These are phyloP conservation scores for Gillenia trifoliata DNA, from an alignment of 306 rosid species.

Conservation along the genomic window DNA sequence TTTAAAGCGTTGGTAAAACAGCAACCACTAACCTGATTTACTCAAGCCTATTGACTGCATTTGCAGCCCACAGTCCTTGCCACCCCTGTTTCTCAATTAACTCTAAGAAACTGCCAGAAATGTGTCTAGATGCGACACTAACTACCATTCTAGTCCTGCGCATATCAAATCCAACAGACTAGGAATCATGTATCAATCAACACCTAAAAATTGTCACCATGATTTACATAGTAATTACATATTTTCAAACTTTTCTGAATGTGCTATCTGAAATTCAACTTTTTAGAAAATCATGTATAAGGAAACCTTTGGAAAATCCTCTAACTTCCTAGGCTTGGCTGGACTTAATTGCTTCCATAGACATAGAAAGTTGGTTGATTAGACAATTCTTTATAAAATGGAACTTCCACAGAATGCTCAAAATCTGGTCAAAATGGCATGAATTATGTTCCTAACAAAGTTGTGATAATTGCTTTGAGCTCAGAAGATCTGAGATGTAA, in stretches of 20 bases:
- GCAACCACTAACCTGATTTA: too few species aligned
- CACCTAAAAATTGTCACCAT: background rate
- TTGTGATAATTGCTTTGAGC: too few species aligned
- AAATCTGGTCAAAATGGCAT: too few species aligned
- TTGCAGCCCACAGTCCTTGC: slow-evolving; percentile 98
- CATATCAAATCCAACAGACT: slow-evolving; percentile 1
- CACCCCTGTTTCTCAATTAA: slow-evolving; percentile 91
- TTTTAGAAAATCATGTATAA: background rate
- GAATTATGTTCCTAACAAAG: too few species aligned
- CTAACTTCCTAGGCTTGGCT: background rate
- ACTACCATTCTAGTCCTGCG: slow-evolving; percentile 97
- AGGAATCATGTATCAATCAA: background rate
- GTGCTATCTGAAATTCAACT: background rate
- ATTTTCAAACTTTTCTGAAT: background rate
- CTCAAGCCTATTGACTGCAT: slow-evolving; percentile 88
- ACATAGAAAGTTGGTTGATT: too few species aligned
- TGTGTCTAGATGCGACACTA: slow-evolving; percentile 80
- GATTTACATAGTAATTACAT: background rate
- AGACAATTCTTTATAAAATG: too few species aligned
- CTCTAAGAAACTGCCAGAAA: slow-evolving; percentile 73
- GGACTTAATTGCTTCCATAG: too few species aligned
- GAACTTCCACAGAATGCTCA: too few species aligned
- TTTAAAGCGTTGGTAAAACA: too few species aligned
- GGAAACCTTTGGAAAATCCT: background rate
- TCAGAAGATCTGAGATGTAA: too few species aligned